Evolutionary conservation across 2,329 filamentous ascomycete genomes (phyloP), one percentile per base, ranked within the genome.

Genomic region (Drechslerella stenobrocha): DNA sequence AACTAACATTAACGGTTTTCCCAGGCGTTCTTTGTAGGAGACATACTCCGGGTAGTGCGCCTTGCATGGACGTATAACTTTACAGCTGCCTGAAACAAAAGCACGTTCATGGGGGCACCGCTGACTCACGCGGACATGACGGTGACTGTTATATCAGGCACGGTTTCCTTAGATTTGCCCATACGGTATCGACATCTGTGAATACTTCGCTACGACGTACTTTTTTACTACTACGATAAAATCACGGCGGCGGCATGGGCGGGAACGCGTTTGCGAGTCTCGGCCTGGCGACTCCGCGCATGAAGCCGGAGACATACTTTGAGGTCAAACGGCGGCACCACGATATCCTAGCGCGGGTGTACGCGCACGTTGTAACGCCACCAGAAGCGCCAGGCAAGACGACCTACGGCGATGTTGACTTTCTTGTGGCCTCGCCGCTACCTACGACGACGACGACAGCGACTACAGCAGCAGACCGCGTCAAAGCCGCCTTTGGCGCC

Each of bases 351-450:
- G 75, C 76, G 0, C 71, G 77, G 0, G 76, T 86, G 2, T 89
- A 83, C 71, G 55, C 76, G 0, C 77, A 77, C 5, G 83, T 87
- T 2, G 81, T 79, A 0, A 79, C 81, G 0, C 84, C 87, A 0
- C 81, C 86, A 24, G 87, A 90, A 71, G 86, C 83, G 0, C 88
- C 88, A 0, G 84, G 75, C 0, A 93, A 93, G 75, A 40, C 70
- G 0, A 82, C 84, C 71, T 81, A 84, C 72, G 89, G 89, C 18
- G 89, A 93, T 70, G 77, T 95, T 34, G 89, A 93, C 75, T 79
- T 91, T 63, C 75, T 90, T 1, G 80, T 89, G 1, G 77, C 78
- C 0, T 74, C 74, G 28, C 76, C 77, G 13, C 70, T 15, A 23
- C 53, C 67, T 2, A 11, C 45, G 18, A 40, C n/a, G 2, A 13